A percentile compares a stretch with the other conserved stretches of the same genome.
phyloP scores from a whole-genome alignment of 768 basidiomycete genomes.

The Auriscalpium vulgare region DNA sequence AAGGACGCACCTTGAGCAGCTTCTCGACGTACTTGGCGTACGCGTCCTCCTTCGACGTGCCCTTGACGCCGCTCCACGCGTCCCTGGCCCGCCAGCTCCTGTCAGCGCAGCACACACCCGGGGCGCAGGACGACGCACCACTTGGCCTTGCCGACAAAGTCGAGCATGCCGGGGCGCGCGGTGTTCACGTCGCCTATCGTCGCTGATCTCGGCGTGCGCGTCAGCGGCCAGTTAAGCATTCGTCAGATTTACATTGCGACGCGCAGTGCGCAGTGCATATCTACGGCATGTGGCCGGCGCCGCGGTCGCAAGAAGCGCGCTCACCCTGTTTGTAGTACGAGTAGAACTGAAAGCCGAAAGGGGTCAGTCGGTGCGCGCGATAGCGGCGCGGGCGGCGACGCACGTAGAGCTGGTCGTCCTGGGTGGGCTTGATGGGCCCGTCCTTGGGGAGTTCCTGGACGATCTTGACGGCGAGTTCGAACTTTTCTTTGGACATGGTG shows the following conservation, averaged over 20 bases:
- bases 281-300: no score
- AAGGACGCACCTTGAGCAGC: constrained; percentile 51
- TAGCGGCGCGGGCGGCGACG: constrained; percentile 22
- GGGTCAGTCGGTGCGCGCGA: neutral
- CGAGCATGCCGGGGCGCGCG: constrained; percentile 62
- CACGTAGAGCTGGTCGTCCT: constrained; percentile 75
- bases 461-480: constrained; percentile 68
- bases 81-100: no score
- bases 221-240: neutral
- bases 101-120: no score
- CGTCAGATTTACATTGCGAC: neutral
- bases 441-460: constrained; percentile 65
- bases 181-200: constrained; percentile 68
- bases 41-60: constrained; percentile 65
- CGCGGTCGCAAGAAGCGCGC: neutral
- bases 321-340: constrained; percentile 87
- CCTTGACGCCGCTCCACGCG: constrained; percentile 77
- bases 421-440: constrained; percentile 67
- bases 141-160: constrained; percentile 86
- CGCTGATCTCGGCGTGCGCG: constrained; percentile 31
- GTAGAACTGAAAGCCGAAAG: constrained; percentile 64
- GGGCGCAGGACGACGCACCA: constrained; percentile 52
- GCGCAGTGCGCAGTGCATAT: neutral
- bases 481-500: constrained; percentile 62
- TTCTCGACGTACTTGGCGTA: constrained; percentile 65